Percentiles rank a stretch among this genome's conserved stretches.
phyloP scores from a whole-genome alignment of 179 eudicot genomes.

The Pouteria campechiana region DNA sequence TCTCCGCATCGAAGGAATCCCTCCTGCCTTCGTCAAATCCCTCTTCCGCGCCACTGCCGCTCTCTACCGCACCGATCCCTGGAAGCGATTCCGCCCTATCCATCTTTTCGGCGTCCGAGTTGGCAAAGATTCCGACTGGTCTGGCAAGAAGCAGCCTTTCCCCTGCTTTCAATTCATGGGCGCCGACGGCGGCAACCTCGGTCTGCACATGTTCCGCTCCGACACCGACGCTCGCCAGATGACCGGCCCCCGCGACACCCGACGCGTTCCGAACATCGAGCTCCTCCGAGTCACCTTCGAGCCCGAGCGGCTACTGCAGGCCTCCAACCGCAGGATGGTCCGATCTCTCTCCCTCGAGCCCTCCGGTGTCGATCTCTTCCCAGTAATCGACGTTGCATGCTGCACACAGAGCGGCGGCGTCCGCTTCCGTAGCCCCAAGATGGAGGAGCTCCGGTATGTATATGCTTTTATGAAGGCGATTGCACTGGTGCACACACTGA shows the following conservation, averaged over 20 bases:
- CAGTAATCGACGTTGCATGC: slow-evolving; percentile 46
- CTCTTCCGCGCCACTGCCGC: slow-evolving; percentile 53
- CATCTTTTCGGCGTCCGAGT: slow-evolving; percentile 42
- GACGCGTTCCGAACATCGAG: slow-evolving; percentile 46
- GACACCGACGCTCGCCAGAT: slow-evolving; percentile 34
- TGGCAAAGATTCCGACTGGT: slow-evolving; percentile 60
- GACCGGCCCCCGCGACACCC: slow-evolving; percentile 37
- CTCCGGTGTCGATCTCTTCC: slow-evolving; percentile 38
- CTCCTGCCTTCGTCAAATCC: slow-evolving; percentile 38
- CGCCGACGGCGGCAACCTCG: slow-evolving; percentile 60
- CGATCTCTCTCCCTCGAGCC: slow-evolving; percentile 32
- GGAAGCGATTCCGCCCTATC: slow-evolving; percentile 44
- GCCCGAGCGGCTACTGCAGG: slow-evolving; percentile 30
- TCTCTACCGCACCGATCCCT: slow-evolving; percentile 49
- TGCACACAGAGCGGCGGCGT: slow-evolving; percentile 33
- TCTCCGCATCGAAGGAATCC: slow-evolving; percentile 35
- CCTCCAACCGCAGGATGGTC: slow-evolving; percentile 34
- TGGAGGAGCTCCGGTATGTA: slow-evolving; percentile 51
- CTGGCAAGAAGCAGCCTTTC: slow-evolving; percentile 39
- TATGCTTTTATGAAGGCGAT: slow-evolving; percentile 41
- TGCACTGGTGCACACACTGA: slow-evolving; percentile 48
- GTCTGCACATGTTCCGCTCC: slow-evolving; percentile 39
- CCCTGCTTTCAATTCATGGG: slow-evolving; percentile 49
- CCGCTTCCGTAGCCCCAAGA: slow-evolving; percentile 34
- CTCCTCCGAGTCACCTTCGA: slow-evolving; percentile 48